phyloP scores from a whole-genome alignment of 1,284 basidiomycete genomes.

The Wallemia hederae region DNA sequence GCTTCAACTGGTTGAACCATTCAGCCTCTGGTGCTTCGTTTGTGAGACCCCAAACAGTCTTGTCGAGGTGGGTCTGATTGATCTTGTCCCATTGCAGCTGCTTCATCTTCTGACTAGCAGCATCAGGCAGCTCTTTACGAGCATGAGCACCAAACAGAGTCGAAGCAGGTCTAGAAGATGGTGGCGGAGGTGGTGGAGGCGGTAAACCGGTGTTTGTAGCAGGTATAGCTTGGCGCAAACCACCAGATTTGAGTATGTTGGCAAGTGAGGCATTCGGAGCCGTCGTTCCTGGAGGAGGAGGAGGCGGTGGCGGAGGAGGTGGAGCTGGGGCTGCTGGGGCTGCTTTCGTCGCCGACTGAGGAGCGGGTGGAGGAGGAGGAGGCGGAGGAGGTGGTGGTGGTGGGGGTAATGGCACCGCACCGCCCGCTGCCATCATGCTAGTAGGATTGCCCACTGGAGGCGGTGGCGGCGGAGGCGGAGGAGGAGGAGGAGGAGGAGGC shows the following conservation, averaged over 20 bases:
- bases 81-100: conserved; percentile 98
- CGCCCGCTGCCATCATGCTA: conserved; percentile 4
- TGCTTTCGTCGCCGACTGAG: conserved; percentile 17
- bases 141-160: conserved; percentile 25
- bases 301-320: conserved; percentile 9
- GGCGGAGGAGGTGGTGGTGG: conserved; percentile 8
- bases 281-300: conserved; percentile 1
- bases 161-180: conserved; percentile 10
- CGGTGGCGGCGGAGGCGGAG: conserved; percentile 8
- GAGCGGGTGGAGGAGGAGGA: conserved; percentile 20
- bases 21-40: conserved; percentile 37
- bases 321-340: conserved; percentile 15
- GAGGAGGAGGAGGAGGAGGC: conserved; percentile 8
- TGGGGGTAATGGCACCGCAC: conserved; percentile 3
- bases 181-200: conserved; percentile 19
- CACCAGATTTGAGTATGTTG: background rate
- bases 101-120: conserved; percentile 77
- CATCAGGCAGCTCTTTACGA: conserved; percentile 60
- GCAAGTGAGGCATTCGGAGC: conserved; percentile 1
- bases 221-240: background rate
- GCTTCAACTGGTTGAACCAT: conserved; percentile 45
- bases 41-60: conserved; percentile 56
- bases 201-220: conserved; percentile 13
- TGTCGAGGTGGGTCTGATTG: conserved; percentile 45
- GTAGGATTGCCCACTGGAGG: conserved; percentile 13